Evolutionary conservation across 1,139 yeast genomes (phyloP), one percentile per base, ranked within the genome.

Genomic region (Arxiozyma telluris): DNA sequence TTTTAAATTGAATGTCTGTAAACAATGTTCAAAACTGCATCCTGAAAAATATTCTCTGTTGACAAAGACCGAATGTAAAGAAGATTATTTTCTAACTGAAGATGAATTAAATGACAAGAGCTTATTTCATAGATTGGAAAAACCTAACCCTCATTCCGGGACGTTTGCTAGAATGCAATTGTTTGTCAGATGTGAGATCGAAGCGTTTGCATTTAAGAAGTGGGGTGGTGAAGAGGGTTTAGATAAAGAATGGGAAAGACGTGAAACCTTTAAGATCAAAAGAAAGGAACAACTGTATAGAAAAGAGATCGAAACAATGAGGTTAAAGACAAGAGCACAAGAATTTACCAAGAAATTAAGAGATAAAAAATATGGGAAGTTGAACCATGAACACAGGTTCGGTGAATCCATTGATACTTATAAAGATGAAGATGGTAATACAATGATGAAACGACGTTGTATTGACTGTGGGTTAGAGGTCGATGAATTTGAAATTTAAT

Each of bases 11-110:
- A 74, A 89, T 15, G 96, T 91, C 7, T 94, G 99, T 69, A 79
- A 85, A 51, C 74, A 78, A 50, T 93, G 98, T 69, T 81, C 82
- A 41, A 81, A 81, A 59, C 77, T 77, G 53, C 72, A 73, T 30
- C 96, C 96, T 0, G 96, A 94, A 51, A 93, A 93, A 66, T 94
- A 91, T 66, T 81, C 98, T 0, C 70, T 94, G 39, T 72, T 94
- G 52, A 94, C 98, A 12, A 94, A 94, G 70, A 94, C 99, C 0
- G 99, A 94, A 70, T 89, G 97, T 68, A 81, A 83, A 52, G 94
- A 87, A 61, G 99, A 94, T 71, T 94, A 94, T 65, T 77, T 93
- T 48, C 69, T 93, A 43, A 93, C 98, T 0, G 98, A 93, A 55
- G 94, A 97, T 0, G 98, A 94, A 68, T 75, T 94, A 44, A 78